Evolutionary conservation across 2,329 filamentous ascomycete genomes (phyloP), one percentile per base, ranked within the genome.

Genomic region (Metarhizium rileyi): DNA sequence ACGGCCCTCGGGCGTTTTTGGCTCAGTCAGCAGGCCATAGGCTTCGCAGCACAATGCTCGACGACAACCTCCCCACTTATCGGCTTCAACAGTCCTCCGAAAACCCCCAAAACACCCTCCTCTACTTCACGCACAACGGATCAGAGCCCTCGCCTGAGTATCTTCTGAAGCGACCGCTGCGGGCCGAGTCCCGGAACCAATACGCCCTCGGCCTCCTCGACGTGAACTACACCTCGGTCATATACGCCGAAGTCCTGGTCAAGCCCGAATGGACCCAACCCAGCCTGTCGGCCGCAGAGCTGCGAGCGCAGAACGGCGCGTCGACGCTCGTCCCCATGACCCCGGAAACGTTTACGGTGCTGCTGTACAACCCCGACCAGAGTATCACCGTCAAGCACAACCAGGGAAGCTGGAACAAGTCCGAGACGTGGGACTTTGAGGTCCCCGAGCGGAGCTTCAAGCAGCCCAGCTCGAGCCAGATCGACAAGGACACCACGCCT

Each of bases 281-380:
- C 1, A 83, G 82, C 0, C 75, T 95, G 6, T 91, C 88, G 1
- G 81, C 86, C 44, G 88, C 93, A 48, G 86, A 94, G 62, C 78
- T 90, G 50, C 81, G 88, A 53, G 73, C 76, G n/a, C 38, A 30
- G 14, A 83, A 82, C 53, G 85, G 84, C 16, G 70, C 81, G 73
- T 40, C 77, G 68, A 81, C 78, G 22, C 78, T 77, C 16, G 59
- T 86, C 52, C 86, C 90, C 9, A 75, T 87, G 30, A 78, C 88
- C 26, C 90, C 91, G 0, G 83, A 84, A 50, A 74, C 80, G 48
- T 95, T 97, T 65, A 76, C 77, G n/a, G 77, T 97, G 36, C 85
- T 91, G 59, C 81, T 98, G 3, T 97, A 96, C 74, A 93, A 95
- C 63, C 93, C 93, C 0, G 91, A 97, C 64, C 89, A 93, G 66